A percentile compares a stretch with the other conserved stretches of the same genome.
Evolutionary conservation across 2,329 filamentous ascomycete species (phyloP).

Genomic region (Xylariaceae sp.): DNA sequence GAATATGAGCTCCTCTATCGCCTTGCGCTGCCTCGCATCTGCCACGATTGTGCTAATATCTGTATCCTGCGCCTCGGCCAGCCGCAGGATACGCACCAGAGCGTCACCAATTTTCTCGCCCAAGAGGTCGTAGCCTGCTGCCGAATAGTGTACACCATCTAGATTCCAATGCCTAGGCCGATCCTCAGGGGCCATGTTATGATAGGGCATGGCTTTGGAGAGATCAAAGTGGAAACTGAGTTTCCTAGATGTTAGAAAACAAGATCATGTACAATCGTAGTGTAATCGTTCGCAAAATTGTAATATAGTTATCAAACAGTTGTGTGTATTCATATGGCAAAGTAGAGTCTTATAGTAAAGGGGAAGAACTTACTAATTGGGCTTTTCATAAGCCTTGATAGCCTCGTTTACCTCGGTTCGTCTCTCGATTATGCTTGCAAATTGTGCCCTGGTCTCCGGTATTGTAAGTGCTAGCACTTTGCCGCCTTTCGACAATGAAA

Average conservation of each 20-base stretch:
- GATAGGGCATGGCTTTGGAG: slow-evolving; percentile 58
- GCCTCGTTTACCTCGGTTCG: slow-evolving; percentile 57
- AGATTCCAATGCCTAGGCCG: slow-evolving; percentile 59
- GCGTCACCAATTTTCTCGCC: slow-evolving; percentile 61
- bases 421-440: slow-evolving; percentile 39
- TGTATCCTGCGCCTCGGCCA: slow-evolving; percentile 40
- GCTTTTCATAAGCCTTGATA: slow-evolving; percentile 56
- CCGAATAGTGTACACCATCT: slow-evolving; percentile 64
- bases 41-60: slow-evolving; percentile 39
- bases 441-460: slow-evolving; percentile 53
- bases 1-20: slow-evolving; percentile 49
- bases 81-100: slow-evolving; percentile 53
- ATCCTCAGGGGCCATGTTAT: slow-evolving; percentile 52
- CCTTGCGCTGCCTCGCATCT: slow-evolving; percentile 36
- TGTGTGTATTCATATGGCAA: background rate
- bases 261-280: background rate
- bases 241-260: slow-evolving; percentile 6
- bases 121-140: slow-evolving; percentile 66
- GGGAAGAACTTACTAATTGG: slow-evolving; percentile 56
- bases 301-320: background rate
- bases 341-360: background rate
- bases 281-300: background rate
- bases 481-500: slow-evolving; percentile 54
- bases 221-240: slow-evolving; percentile 64
- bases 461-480: slow-evolving; percentile 69